A percentile compares a stretch with the other conserved stretches of the same genome.
These are phyloP conservation scores for Stropharia rugosoannulata DNA, from an alignment of 768 basidiomycete species.

Conservation along the genomic window DNA sequence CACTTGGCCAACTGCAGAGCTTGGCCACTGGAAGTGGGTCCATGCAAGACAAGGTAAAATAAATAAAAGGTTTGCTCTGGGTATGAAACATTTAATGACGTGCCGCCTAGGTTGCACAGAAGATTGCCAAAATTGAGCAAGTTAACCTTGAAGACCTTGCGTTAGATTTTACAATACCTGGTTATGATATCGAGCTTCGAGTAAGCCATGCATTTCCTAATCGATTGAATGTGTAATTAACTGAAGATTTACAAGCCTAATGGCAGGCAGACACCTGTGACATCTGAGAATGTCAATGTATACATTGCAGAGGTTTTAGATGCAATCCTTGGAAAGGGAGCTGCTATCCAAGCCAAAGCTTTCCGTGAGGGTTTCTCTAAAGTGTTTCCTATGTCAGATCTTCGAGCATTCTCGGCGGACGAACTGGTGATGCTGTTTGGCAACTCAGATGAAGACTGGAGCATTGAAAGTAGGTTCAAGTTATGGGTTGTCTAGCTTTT, in stretches of 20 bases:
- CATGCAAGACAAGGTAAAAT: constrained; percentile 57
- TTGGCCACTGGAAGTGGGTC: constrained; percentile 48
- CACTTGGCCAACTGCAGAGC: constrained; percentile 74
- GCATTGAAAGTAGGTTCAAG: constrained; percentile 68
- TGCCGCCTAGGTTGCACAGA: constrained; percentile 46
- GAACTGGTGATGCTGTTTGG: constrained; percentile 97
- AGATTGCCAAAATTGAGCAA: constrained; percentile 56
- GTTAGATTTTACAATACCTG: constrained; percentile 95
- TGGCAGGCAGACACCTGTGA: constrained; percentile 80
- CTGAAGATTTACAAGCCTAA: constrained; percentile 50
- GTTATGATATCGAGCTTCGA: constrained; percentile 89
- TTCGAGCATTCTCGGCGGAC: constrained; percentile 90
- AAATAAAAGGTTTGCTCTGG: too few species aligned
- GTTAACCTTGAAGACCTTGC: constrained; percentile 83
- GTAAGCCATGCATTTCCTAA: constrained; percentile 39
- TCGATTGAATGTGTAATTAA: not conserved
- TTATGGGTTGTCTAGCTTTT: not conserved
- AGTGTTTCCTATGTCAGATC: constrained; percentile 90
- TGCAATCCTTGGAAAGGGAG: constrained; percentile 81
- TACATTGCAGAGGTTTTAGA: constrained; percentile 89
- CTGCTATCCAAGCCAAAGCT: constrained; percentile 77
- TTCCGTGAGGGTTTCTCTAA: constrained; percentile 96
- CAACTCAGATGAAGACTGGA: constrained; percentile 98
- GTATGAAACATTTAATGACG: not conserved
- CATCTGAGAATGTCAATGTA: constrained; percentile 83